These are phyloP conservation scores for Mucor circinelloides DNA, from an alignment of 371 early-diverging fungal species.

Conservation along the genomic window DNA sequence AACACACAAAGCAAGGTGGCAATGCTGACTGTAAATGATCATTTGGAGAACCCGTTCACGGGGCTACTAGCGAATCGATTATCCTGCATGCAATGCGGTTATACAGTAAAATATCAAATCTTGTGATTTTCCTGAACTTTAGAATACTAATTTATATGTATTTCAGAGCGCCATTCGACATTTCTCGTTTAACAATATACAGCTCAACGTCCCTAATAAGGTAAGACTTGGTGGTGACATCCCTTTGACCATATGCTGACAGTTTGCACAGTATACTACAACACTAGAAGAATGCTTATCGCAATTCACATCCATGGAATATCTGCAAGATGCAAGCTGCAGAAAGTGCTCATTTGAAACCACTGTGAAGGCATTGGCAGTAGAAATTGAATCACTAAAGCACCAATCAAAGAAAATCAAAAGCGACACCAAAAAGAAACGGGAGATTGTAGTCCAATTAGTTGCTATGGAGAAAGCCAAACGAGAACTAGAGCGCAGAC, in stretches of 20 bases:
- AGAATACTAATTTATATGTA: not conserved
- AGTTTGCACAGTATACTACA: conserved; percentile 38
- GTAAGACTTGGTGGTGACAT: conserved; percentile 23
- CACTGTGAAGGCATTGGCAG: conserved; percentile 34
- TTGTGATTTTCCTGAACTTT: not conserved
- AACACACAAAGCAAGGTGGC: not conserved
- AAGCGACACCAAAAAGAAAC: conserved; percentile 29
- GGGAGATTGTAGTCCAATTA: conserved; percentile 26
- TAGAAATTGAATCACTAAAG: conserved; percentile 48
- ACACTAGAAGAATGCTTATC: conserved; percentile 66
- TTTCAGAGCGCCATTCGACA: conserved; percentile 75
- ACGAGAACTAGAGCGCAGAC: conserved; percentile 9
- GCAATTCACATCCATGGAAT: conserved; percentile 68
- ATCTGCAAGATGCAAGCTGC: conserved; percentile 73
- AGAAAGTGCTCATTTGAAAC: conserved; percentile 69
- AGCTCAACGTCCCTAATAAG: conserved; percentile 63
- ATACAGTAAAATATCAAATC: conserved; percentile 49
- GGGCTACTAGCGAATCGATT: conserved; percentile 68
- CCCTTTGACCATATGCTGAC: not conserved
- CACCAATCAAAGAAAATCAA: conserved; percentile 41
- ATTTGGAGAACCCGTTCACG: conserved; percentile 53
- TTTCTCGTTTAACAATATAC: conserved; percentile 72
- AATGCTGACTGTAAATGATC: not conserved
- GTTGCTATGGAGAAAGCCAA: conserved; percentile 18
- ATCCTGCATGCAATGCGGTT: conserved; percentile 68